Evolutionary conservation across 2,329 filamentous ascomycete genomes (phyloP), one percentile per base, ranked within the genome.

Genomic region (Fusarium sp.): DNA sequence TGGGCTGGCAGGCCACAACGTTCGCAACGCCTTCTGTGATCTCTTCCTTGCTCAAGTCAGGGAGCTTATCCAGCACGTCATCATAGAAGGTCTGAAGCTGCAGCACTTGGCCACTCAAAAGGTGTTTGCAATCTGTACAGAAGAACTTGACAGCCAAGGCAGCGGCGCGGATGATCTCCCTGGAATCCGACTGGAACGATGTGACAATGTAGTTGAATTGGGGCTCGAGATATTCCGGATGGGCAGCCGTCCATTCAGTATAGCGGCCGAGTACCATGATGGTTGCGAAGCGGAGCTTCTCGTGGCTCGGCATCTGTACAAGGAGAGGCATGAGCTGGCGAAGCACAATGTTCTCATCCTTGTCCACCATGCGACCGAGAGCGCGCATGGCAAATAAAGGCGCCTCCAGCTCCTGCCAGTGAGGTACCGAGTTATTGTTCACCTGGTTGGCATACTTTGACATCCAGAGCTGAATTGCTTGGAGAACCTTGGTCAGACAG

Each of bases 241-340:
- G 96, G 54, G 94, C 91, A 10, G 96, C 91, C 1, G 97, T 99
- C 96, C 96, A 99, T 82, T 98, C 96, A 0, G 97, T 99, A 81
- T 99, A 99, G 71, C 96, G 90, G 42, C 95, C 96, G 28, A 99
- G 89, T 7, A 97, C 95, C 95, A 99, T 98, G 79, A 98, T 98
- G 11, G 96, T 96, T 72, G 97, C 96, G 83, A 99, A 99, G 13
- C 95, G 94, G n/a, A 99, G 89, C 85, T 98, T 99, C 83, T 98
- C 94, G 78, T 99, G 96, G 79, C 94, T 92, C 1, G 96, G 96
- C 69, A 99, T 97, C 80, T 97, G 94, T 17, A 98, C 94, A 72
- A 99, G 91, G 64, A 99, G 87, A 24, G 95, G 95, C 85, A 99
- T 98, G 22, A 99, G 91, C 79, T 96, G 94, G 7, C 95, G 94